Conservation (phyloP, 176 grass and related monocot species). For the Hordeum vulgare region MorexV3_pseudomolecules_assembly NC_058521.1:403922436-403922935, state of each 20-base stretch:
- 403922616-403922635: constrained; percentile 67
- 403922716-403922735: not conserved
- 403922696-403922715: not conserved
- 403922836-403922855: no score
- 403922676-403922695: not conserved
- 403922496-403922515: constrained; percentile 91
- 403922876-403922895: no score
- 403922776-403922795: not conserved
- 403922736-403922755: not conserved
- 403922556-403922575: not conserved
- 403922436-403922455: constrained; percentile 52
- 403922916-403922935: no score
- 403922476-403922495: constrained; percentile 64
- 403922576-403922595: not conserved
- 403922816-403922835: no score
- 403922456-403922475: constrained; percentile 90
- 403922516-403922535: not conserved
- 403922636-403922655: constrained; percentile 58
- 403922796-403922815: no score
- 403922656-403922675: constrained; percentile 65
- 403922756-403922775: not conserved
- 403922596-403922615: constrained; percentile 68
- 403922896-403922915: no score
- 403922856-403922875: no score
- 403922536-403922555: not conserved